Evolutionary conservation across 2,329 filamentous ascomycete genomes (phyloP).

Genomic region (Aspergillus fijiensis): DNA sequence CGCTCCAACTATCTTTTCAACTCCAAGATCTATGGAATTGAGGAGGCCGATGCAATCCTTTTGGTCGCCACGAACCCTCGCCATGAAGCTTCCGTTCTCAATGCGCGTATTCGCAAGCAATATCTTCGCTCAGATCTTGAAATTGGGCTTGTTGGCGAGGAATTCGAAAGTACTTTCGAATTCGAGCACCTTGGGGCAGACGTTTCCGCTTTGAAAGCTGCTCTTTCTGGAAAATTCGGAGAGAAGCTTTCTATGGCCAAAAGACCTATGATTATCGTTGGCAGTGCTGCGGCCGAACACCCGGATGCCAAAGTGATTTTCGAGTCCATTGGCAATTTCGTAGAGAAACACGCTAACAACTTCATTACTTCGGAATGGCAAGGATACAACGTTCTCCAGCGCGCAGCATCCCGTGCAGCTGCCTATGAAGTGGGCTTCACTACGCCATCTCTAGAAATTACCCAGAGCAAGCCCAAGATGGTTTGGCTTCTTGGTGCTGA

Average conservation of each 20-base stretch:
- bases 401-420: constrained; percentile 85
- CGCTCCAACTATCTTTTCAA: constrained; percentile 97
- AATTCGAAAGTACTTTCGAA: constrained; percentile 92
- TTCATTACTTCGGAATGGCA: constrained; percentile 93
- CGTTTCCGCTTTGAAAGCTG: constrained; percentile 76
- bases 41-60: constrained; percentile 88
- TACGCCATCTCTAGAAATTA: constrained; percentile 75
- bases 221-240: constrained; percentile 81
- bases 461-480: constrained; percentile 86
- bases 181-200: constrained; percentile 86
- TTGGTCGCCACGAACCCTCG: constrained; percentile 93
- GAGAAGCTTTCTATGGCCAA: constrained; percentile 87
- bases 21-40: constrained; percentile 88
- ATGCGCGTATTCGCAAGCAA: constrained; percentile 95
- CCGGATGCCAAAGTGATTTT: constrained; percentile 88
- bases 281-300: constrained; percentile 89
- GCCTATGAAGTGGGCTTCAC: constrained; percentile 96
- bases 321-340: constrained; percentile 83
- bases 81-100: constrained; percentile 91
- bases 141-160: constrained; percentile 84
- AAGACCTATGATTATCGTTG: constrained; percentile 94
- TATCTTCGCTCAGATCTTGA: constrained; percentile 95
- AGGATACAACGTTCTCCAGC: constrained; percentile 94
- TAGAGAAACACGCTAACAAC: constrained; percentile 87
- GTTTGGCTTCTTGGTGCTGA: constrained; percentile 96